These are phyloP conservation scores for Tephrocybe sp. DNA, from an alignment of 768 basidiomycete species.

Conservation along the genomic window DNA sequence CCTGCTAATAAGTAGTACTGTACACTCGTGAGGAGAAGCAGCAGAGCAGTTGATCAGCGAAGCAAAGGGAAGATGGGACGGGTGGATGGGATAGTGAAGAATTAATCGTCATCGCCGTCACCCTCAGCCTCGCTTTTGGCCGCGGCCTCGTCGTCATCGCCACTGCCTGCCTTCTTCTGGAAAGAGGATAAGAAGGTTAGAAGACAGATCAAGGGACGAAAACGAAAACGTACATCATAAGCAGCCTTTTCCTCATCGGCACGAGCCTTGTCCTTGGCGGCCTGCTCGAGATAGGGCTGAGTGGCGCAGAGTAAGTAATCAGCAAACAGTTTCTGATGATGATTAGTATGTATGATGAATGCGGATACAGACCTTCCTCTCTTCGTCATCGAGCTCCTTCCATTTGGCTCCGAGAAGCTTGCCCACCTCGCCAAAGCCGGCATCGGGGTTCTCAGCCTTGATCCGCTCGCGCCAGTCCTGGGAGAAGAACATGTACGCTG, in stretches of 20 bases:
- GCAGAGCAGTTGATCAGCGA: not conserved
- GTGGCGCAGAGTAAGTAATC: not conserved
- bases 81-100: not conserved
- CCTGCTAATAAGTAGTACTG: slow-evolving; percentile 7
- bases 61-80: not conserved
- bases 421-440: slow-evolving; percentile 91
- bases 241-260: slow-evolving; percentile 77
- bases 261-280: slow-evolving; percentile 81
- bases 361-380: slow-evolving; percentile 67
- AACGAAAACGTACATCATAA: slow-evolving; percentile 36
- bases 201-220: not conserved
- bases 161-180: slow-evolving; percentile 25
- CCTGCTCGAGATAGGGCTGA: slow-evolving; percentile 87
- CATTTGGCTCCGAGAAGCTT: slow-evolving; percentile 95
- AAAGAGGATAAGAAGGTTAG: not conserved
- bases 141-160: slow-evolving; percentile 25
- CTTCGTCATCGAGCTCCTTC: slow-evolving; percentile 90
- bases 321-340: not conserved
- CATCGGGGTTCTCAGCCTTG: slow-evolving; percentile 94
- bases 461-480: slow-evolving; percentile 95
- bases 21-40: slow-evolving; percentile 9
- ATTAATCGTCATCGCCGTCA: slow-evolving; percentile 29
- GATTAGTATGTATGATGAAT: not conserved
- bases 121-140: slow-evolving; percentile 22
- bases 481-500: slow-evolving; percentile 99